Conservation (phyloP, 371 early-diverging fungal species). For the Coemansia sp. region DNA sequence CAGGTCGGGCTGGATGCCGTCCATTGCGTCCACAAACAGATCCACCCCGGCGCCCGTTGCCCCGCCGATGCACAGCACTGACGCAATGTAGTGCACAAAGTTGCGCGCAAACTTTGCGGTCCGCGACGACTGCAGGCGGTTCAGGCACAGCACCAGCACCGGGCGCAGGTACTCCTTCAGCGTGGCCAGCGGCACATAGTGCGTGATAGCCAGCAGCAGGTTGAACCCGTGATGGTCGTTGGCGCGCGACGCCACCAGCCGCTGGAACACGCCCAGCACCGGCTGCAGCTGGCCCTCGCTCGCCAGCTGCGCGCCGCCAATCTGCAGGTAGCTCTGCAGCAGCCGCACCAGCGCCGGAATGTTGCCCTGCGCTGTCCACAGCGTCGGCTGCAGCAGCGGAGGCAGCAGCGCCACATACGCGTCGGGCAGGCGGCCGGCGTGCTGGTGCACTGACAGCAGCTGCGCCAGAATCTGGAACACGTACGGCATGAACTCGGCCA, state of each 20-base stretch:
- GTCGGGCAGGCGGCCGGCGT: conserved; percentile 61
- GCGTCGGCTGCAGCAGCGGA: conserved; percentile 76
- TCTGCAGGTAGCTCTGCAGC: conserved; percentile 78
- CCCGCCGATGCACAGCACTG: conserved; percentile 66
- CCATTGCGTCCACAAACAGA: conserved; percentile 66
- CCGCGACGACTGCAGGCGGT: conserved; percentile 71
- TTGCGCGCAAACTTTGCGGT: conserved; percentile 75
- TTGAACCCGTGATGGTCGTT: conserved; percentile 87
- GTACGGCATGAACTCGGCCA: conserved; percentile 91
- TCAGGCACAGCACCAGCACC: conserved; percentile 74
- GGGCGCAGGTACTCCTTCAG: conserved; percentile 72
- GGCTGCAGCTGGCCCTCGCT: conserved; percentile 70
- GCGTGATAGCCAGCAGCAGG: conserved; percentile 66
- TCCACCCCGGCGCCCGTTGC: conserved; percentile 59
- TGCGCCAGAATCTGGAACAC: conserved; percentile 93
- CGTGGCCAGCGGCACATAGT: conserved; percentile 23
- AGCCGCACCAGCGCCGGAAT: conserved; percentile 91
- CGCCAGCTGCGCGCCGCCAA: conserved; percentile 64
- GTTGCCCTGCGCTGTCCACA: conserved; percentile 90
- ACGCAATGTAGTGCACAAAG: conserved; percentile 70
- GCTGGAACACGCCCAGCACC: conserved; percentile 93
- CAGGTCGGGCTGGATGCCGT: conserved; percentile 76
- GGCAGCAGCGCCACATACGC: conserved; percentile 71
- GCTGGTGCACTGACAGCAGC: conserved; percentile 75
- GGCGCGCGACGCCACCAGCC: conserved; percentile 78